Evolutionary conservation across 345 rosid species (phyloP).

Genomic region (Syzygium aromaticum): DNA sequence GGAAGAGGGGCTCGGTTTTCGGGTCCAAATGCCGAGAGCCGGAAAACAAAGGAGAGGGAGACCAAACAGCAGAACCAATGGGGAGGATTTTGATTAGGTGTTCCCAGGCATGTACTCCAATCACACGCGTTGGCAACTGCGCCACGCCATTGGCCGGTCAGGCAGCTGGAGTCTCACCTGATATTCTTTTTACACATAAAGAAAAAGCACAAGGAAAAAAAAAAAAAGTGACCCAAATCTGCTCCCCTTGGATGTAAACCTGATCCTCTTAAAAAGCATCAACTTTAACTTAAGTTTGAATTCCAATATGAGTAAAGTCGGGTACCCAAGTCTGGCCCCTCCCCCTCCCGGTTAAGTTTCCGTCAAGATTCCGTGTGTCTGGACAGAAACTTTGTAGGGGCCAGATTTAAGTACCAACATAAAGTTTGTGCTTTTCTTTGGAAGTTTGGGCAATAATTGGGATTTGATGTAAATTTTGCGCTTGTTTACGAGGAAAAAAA

Average conservation of each 20-base stretch:
- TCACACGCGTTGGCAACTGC: slow-evolving; percentile 50
- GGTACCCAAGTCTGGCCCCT: neutral
- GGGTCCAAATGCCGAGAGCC: neutral
- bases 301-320: neutral
- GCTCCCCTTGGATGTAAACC: neutral
- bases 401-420: fast-evolving
- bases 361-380: neutral
- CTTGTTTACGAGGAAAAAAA: no score
- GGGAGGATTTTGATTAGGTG: slow-evolving; percentile 43
- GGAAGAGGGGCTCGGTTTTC: neutral
- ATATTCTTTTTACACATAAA: neutral
- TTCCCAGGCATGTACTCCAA: slow-evolving; percentile 70
- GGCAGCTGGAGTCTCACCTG: neutral
- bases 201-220: no score
- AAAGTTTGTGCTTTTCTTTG: no score
- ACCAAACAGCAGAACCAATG: neutral
- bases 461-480: no score
- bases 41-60: no score
- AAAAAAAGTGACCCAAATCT: neutral
- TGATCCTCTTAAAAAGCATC: neutral
- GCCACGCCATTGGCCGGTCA: neutral
- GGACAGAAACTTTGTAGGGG: neutral
- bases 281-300: no score
- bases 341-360: no score
- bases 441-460: no score